Percentiles rank a stretch among this genome's conserved stretches.
phyloP scores from a whole-genome alignment of 2,329 filamentous ascomycete genomes.

The Aspergillus sp. region DNA sequence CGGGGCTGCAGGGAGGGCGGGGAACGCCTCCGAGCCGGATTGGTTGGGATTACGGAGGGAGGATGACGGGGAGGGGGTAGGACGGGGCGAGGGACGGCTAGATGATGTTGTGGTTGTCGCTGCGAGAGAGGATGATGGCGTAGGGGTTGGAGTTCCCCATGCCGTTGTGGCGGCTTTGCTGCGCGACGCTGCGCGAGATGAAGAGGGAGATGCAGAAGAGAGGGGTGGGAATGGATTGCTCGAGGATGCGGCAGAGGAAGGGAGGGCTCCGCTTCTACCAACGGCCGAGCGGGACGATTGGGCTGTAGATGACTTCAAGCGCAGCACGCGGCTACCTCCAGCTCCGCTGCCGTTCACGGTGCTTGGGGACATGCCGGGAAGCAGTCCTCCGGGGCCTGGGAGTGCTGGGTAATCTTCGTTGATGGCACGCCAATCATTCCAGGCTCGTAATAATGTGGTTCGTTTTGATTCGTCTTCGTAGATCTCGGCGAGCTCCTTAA shows the following conservation, averaged over 20 bases:
- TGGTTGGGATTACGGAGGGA: constrained; percentile 11
- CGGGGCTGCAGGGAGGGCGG: constrained; percentile 68
- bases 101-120: constrained; percentile 15
- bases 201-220: constrained; percentile 12
- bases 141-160: constrained; percentile 13
- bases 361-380: constrained; percentile 45
- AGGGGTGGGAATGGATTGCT: constrained; percentile 42
- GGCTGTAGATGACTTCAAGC: constrained; percentile 60
- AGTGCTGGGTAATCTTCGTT: constrained; percentile 92
- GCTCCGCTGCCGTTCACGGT: constrained; percentile 47
- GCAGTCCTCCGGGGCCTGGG: constrained; percentile 63
- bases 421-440: constrained; percentile 92
- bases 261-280: constrained; percentile 49
- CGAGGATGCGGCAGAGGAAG: constrained; percentile 26
- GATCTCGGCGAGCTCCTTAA: constrained; percentile 85
- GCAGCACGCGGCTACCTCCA: constrained; percentile 55
- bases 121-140: constrained; percentile 13
- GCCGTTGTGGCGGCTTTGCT: constrained; percentile 12
- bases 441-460: constrained; percentile 67
- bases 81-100: constrained; percentile 17
- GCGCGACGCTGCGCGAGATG: constrained; percentile 4
- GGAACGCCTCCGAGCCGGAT: constrained; percentile 58
- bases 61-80: constrained; percentile 16
- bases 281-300: constrained; percentile 57
- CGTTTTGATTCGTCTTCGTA: constrained; percentile 76